Conservation (phyloP, 1,284 basidiomycete genomes). For the Malassezia obtusa region DNA sequence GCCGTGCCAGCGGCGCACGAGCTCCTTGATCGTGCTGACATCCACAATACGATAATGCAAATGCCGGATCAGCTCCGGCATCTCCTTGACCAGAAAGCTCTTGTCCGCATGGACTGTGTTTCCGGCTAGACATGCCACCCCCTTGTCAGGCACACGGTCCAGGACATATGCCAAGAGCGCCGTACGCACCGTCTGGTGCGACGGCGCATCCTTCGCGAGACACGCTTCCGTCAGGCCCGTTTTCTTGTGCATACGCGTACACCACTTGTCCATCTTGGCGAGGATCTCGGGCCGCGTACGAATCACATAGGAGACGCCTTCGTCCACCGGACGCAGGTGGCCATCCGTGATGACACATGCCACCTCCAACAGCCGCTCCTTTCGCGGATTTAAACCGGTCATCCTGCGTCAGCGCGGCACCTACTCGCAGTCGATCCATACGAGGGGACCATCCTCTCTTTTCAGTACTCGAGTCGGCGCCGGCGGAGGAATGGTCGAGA, state of each 20-base stretch:
- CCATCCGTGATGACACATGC: constrained; percentile 72
- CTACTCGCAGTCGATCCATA: constrained; percentile 74
- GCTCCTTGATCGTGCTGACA: constrained; percentile 62
- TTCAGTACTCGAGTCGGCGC: constrained; percentile 19
- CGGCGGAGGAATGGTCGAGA: constrained; percentile 30
- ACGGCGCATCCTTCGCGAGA: constrained; percentile 20
- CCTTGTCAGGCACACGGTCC: constrained; percentile 50
- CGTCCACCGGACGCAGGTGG: constrained; percentile 62
- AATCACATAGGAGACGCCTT: constrained; percentile 63
- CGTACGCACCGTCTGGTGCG: constrained; percentile 48
- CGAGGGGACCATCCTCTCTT: constrained; percentile 58
- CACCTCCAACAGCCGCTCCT: constrained; percentile 64
- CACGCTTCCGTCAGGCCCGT: constrained; percentile 31
- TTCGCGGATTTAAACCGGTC: constrained; percentile 61
- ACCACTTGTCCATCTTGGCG: constrained; percentile 50
- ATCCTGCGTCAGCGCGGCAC: constrained; percentile 51
- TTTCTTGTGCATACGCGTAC: constrained; percentile 21
- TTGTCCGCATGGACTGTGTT: constrained; percentile 71
- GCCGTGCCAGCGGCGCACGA: constrained; percentile 66
- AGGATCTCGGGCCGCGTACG: constrained; percentile 58
- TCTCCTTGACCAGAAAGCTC: constrained; percentile 61
- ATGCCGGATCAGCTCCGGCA: constrained; percentile 56
- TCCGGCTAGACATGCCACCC: constrained; percentile 63
- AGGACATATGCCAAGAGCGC: constrained; percentile 51
- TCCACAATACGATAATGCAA: constrained; percentile 55